These are phyloP conservation scores for Kwoniella sp. DNA, from an alignment of 768 basidiomycete genomes.

Conservation along the genomic window DNA sequence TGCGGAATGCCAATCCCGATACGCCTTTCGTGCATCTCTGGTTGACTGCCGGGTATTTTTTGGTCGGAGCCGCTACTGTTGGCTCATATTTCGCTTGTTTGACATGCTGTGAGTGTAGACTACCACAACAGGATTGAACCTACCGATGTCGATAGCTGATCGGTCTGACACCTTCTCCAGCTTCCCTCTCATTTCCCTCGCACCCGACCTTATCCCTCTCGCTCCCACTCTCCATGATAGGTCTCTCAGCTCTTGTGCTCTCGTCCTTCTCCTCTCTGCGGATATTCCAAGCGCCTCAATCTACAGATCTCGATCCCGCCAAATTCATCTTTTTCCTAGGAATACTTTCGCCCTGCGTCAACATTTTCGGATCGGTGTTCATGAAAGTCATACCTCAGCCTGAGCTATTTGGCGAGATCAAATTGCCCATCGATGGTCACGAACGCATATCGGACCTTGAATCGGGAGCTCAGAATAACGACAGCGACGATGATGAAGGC, in stretches of 20 bases:
- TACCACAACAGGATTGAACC: background rate
- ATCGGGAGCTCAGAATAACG: slow-evolving; percentile 17
- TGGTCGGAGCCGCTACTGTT: slow-evolving; percentile 53
- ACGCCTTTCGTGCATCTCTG: slow-evolving; percentile 44
- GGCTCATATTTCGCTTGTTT: slow-evolving; percentile 54
- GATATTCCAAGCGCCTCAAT: slow-evolving; percentile 22
- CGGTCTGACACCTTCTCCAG: slow-evolving; percentile 17
- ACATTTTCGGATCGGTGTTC: slow-evolving; percentile 49
- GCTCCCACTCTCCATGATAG: slow-evolving; percentile 49
- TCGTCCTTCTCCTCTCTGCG: slow-evolving; percentile 44
- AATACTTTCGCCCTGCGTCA: slow-evolving; percentile 47
- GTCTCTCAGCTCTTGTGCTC: slow-evolving; percentile 51
- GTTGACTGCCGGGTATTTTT: slow-evolving; percentile 44
- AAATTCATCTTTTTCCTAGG: slow-evolving; percentile 51
- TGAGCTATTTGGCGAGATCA: slow-evolving; percentile 19
- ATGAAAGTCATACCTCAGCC: slow-evolving; percentile 44
- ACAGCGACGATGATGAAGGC: slow-evolving; percentile 2
- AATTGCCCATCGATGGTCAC: slow-evolving; percentile 18
- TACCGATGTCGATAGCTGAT: background rate
- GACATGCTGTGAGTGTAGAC: slow-evolving; percentile 49
- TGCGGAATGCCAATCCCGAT: slow-evolving; percentile 25
- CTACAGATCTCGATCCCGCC: slow-evolving; percentile 38
- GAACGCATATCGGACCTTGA: slow-evolving; percentile 4
- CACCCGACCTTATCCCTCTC: slow-evolving; percentile 54
- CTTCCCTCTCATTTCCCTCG: slow-evolving; percentile 51